Base-by-base conservation (phyloP, 331 rosid genomes). In the Quercus lobata region DNA sequence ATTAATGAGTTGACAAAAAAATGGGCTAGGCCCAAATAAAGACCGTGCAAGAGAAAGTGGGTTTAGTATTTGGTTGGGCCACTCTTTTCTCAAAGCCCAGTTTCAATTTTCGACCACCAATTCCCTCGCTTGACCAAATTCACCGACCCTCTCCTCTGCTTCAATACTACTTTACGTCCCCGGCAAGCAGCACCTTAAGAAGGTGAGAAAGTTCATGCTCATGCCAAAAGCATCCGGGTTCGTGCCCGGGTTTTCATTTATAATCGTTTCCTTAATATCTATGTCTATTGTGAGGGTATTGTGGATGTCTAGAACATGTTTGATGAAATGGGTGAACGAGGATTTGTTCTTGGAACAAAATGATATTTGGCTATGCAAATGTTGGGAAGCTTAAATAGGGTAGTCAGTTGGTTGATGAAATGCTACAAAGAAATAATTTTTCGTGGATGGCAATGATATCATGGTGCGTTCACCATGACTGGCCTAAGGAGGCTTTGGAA, bases 391-490 rank as follows among this genome's bases (percentile, higher is more conserved):
- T 37, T 37, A 7, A 37, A 37, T 74, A 83, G 19, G 94, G 91
- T 35, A 73, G 90, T 79, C 86, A 81, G 21, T 37, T 92, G 91
- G 87, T 90, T 53, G 87, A 83, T 76, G 86, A 85, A 87, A 92
- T 85, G 94, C 87, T 89, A 5, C 78, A 78, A 5, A 83, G 90
- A 71, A 93, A 92, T 86, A 74, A 81, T 70, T 90, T 88, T 77
- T 90, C 93, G 72, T 90, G 97, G 92, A 87, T 85, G 0, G 91
- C 93, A 5, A 77, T 76, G 52, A 85, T 90, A 49, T 88, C 94
- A 0, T 91, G 94, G 52, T 84, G 81, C 52, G 94, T 81, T 72
- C 78, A 73, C 27, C 83, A 80, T 21, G 71, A 72, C 22, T 80
- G 57, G 63, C 88, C 88, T 7, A 56, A 60, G 82, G 94, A 87